These are phyloP conservation scores for Alternaria conjuncta DNA, from an alignment of 2,329 filamentous ascomycete genomes.

Conservation along the genomic window DNA sequence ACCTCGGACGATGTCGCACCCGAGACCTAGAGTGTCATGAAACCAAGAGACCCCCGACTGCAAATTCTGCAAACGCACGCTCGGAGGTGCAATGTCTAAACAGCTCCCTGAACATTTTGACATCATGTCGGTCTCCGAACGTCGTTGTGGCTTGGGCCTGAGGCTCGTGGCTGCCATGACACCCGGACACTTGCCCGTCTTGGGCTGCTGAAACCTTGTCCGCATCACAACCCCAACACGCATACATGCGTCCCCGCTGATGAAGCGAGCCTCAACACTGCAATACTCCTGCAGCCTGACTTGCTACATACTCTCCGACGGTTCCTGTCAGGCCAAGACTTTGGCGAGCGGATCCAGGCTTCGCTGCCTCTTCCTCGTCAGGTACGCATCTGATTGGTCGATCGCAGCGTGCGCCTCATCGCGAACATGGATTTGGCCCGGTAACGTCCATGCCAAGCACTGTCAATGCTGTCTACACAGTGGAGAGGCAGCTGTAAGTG, in stretches of 20 bases:
- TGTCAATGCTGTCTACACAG: conserved; percentile 2
- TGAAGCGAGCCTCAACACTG: conserved; percentile 10
- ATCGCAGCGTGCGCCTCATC: background rate
- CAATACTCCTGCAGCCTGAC: conserved; percentile 20
- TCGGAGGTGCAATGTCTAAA: background rate
- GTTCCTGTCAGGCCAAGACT: conserved; percentile 26
- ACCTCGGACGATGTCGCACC: conserved; percentile 5
- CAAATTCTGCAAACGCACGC: conserved; percentile 6
- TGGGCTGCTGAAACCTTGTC: conserved; percentile 21
- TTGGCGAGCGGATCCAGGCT: conserved; percentile 7
- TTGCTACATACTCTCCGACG: conserved; percentile 28
- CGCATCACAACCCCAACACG: conserved; percentile 24
- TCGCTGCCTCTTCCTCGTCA: background rate
- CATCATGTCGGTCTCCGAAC: conserved; percentile 3
- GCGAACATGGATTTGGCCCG: background rate
- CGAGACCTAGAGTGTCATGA: conserved; percentile 1
- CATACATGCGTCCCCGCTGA: conserved; percentile 6
- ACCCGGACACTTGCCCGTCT: conserved; percentile 6
- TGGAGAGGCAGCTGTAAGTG: conserved; percentile 13
- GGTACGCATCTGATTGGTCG: conserved; percentile 15
- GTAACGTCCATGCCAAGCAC: conserved; percentile 10
- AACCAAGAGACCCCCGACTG: conserved; percentile 2
- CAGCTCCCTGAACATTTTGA: background rate
- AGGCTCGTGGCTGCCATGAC: conserved; percentile 7
- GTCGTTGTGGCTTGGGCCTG: conserved; percentile 10